A percentile compares a stretch with the other conserved stretches of the same genome.
phyloP scores from a whole-genome alignment of 768 basidiomycete species.

The Hemileccinum impolitum region DNA sequence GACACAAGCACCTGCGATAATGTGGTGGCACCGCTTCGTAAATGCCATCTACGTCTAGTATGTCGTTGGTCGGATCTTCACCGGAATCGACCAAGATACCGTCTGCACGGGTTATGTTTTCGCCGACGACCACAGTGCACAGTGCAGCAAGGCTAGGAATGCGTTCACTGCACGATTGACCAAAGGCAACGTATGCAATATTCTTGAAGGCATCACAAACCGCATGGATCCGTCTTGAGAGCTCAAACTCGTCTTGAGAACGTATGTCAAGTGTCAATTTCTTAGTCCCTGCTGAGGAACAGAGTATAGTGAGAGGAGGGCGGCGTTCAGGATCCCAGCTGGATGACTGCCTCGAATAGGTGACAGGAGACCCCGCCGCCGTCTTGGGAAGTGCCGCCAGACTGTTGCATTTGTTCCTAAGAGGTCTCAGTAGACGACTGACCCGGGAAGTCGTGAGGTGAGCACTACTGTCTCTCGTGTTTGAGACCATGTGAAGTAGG shows the following conservation, averaged over 20 bases:
- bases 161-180: constrained; percentile 10
- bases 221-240: constrained; percentile 48
- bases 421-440: constrained; percentile 45
- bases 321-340: constrained; percentile 19
- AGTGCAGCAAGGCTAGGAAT: constrained; percentile 42
- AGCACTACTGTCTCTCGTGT: constrained; percentile 18
- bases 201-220: constrained; percentile 57
- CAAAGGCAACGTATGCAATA: constrained; percentile 39
- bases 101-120: constrained; percentile 34
- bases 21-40: constrained; percentile 53
- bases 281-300: constrained; percentile 33
- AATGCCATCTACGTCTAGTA: constrained; percentile 34
- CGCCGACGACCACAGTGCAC: constrained; percentile 48
- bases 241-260: constrained; percentile 35
- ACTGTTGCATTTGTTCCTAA: constrained; percentile 43
- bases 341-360: constrained; percentile 15
- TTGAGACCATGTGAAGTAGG: constrained; percentile 9
- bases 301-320: constrained; percentile 39
- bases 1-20: constrained; percentile 46
- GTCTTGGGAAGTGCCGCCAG: constrained; percentile 29
- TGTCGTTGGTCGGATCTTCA: constrained; percentile 21
- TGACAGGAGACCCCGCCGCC: constrained; percentile 12
- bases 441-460: constrained; percentile 40
- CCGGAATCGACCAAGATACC: constrained; percentile 14
- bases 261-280: constrained; percentile 35